phyloP scores from a whole-genome alignment of 306 rosid genomes.

The Vigna trinervia region DNA sequence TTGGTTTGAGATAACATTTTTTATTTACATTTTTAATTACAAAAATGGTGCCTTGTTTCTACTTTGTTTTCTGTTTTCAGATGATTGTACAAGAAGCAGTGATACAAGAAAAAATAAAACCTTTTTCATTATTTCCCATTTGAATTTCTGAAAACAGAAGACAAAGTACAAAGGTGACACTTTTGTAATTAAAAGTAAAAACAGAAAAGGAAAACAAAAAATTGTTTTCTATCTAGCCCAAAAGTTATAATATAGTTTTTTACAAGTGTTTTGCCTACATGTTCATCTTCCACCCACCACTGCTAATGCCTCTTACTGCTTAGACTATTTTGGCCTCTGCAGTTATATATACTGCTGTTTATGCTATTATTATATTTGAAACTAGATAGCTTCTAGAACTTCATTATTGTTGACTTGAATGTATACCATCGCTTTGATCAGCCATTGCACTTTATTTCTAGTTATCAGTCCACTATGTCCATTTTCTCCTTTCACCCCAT shows the following conservation, averaged over 20 bases:
- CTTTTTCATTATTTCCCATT: neutral
- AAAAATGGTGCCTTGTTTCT: neutral
- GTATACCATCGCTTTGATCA: slow-evolving; percentile 6
- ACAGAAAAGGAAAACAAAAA: neutral
- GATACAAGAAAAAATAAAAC: neutral
- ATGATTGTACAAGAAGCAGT: neutral
- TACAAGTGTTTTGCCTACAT: neutral
- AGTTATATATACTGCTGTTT: neutral
- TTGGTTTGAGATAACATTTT: neutral
- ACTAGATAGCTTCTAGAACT: neutral
- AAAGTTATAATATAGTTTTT: neutral
- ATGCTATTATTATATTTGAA: neutral
- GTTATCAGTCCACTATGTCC: neutral
- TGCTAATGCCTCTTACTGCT: neutral
- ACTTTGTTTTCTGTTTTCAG: neutral
- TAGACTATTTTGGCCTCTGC: slow-evolving; percentile 18
- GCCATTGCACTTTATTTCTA: neutral
- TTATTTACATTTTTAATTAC: neutral
- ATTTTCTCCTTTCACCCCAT: neutral
- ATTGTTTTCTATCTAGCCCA: neutral
- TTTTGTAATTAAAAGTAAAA: neutral
- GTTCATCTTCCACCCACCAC: slow-evolving; percentile 1
- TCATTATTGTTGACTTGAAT: neutral
- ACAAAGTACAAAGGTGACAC: neutral
- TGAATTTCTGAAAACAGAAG: neutral